These are phyloP conservation scores for Ustilago bromivora DNA, from an alignment of 1,284 basidiomycete genomes.

Conservation along the genomic window DNA sequence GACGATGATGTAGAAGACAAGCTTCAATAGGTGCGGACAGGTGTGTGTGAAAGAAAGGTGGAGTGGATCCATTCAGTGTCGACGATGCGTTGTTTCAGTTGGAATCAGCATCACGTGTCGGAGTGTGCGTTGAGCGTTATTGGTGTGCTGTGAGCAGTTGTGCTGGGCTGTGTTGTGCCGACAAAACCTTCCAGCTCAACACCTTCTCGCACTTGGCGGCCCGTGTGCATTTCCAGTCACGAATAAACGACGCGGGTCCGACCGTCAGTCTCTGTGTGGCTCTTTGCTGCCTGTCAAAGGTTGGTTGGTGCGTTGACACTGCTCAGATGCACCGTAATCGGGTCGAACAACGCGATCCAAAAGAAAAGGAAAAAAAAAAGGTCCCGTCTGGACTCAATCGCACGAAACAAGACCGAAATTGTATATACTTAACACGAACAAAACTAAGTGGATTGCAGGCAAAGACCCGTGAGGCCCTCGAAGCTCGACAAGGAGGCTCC, in stretches of 20 bases:
- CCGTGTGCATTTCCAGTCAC: conserved; percentile 12
- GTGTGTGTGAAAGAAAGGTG: conserved; percentile 6
- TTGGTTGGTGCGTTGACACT: conserved; percentile 47
- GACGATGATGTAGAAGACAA: neutral
- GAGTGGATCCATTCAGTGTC: conserved; percentile 2
- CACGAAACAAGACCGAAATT: too few species aligned
- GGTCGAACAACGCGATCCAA: conserved; percentile 2
- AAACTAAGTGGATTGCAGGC: too few species aligned
- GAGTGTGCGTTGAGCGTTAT: conserved; percentile 7
- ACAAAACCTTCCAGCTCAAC: conserved; percentile 48
- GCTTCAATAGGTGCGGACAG: neutral
- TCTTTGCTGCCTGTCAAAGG: neutral
- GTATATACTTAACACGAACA: too few species aligned
- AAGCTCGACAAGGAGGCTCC: too few species aligned
- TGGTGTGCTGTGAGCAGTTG: conserved; percentile 1
- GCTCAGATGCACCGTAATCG: conserved; percentile 28
- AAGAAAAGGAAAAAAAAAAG: too few species aligned
- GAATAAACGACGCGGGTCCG: conserved; percentile 19
- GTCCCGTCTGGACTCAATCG: too few species aligned
- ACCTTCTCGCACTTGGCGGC: conserved; percentile 1
- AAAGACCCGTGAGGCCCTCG: too few species aligned
- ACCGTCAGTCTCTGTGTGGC: neutral
- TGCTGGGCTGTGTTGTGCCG: conserved; percentile 4
- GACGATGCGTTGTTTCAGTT: conserved; percentile 10
- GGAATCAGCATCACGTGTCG: conserved; percentile 22